These are phyloP conservation scores for Fusarium xyrophilum DNA, from an alignment of 2,329 filamentous ascomycete species.

Conservation along the genomic window DNA sequence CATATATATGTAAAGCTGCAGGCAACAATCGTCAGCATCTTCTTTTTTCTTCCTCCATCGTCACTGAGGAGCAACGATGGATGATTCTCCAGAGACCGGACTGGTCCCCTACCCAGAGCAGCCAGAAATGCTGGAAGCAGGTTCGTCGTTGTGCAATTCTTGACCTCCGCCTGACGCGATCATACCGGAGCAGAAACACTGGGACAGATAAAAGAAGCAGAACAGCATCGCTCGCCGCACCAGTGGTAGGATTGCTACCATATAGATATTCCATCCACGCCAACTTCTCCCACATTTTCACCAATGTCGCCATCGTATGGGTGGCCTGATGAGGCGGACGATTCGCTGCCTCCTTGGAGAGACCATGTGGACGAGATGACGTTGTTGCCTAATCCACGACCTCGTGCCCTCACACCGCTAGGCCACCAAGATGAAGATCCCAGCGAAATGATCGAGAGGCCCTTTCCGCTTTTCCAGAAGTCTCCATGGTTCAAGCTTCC, in stretches of 20 bases:
- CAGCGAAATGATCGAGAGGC: background rate
- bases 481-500: slow-evolving; percentile 1
- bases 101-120: background rate
- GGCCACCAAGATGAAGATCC: background rate
- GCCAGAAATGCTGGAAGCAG: background rate
- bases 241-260: background rate
- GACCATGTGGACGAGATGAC: background rate
- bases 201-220: background rate
- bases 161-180: background rate
- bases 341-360: background rate
- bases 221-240: background rate
- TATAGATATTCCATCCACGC: background rate
- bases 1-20: background rate
- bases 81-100: no score
- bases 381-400: background rate
- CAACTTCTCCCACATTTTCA: background rate
- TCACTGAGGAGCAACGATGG: background rate
- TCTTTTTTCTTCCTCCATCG: background rate
- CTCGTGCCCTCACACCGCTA: background rate
- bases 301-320: background rate
- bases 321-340: background rate
- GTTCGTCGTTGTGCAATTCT: background rate
- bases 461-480: background rate
- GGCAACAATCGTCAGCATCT: background rate
- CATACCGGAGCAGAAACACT: background rate